These are phyloP conservation scores for Penicillium sp. DNA, from an alignment of 2,329 filamentous ascomycete species.

Conservation along the genomic window DNA sequence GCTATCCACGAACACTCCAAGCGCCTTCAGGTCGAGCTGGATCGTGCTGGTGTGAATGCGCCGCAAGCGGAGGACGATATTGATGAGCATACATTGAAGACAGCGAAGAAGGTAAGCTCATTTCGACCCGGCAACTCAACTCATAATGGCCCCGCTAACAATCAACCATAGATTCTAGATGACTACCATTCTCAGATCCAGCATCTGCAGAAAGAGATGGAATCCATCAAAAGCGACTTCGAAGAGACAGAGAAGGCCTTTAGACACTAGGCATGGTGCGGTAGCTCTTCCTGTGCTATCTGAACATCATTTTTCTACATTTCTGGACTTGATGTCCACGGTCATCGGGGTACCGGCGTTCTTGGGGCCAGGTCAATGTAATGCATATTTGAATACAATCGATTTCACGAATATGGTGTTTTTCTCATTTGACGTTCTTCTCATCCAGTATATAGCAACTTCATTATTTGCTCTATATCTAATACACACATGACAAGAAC, in stretches of 20 bases:
- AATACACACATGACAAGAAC: slow-evolving; percentile 21
- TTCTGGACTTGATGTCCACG: slow-evolving; percentile 16
- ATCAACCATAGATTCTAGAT: slow-evolving; percentile 47
- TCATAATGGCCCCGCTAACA: slow-evolving; percentile 23
- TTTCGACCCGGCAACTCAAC: slow-evolving; percentile 23
- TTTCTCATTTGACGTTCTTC: not conserved
- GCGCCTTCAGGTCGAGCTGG: slow-evolving; percentile 61
- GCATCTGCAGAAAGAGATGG: slow-evolving; percentile 64
- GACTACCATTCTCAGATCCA: slow-evolving; percentile 54
- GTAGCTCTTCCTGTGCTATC: slow-evolving; percentile 9
- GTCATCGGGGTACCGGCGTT: slow-evolving; percentile 29
- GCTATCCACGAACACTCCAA: slow-evolving; percentile 61
- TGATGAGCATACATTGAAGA: slow-evolving; percentile 61
- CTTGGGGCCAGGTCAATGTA: slow-evolving; percentile 18
- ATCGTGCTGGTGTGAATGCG: slow-evolving; percentile 51
- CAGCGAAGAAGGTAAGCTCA: slow-evolving; percentile 59
- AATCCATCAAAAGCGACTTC: slow-evolving; percentile 61
- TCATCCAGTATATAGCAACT: slow-evolving; percentile 13
- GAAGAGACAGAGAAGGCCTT: slow-evolving; percentile 54
- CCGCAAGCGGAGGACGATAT: slow-evolving; percentile 50
- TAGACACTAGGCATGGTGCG: slow-evolving; percentile 19
- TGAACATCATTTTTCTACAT: slow-evolving; percentile 11
- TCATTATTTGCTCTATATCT: slow-evolving; percentile 22
- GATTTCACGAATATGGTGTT: slow-evolving; percentile 1
- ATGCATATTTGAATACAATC: slow-evolving; percentile 27